These are phyloP conservation scores for Trypethelium eluteriae DNA, from an alignment of 495 filamentous ascomycete genomes.

Conservation along the genomic window DNA sequence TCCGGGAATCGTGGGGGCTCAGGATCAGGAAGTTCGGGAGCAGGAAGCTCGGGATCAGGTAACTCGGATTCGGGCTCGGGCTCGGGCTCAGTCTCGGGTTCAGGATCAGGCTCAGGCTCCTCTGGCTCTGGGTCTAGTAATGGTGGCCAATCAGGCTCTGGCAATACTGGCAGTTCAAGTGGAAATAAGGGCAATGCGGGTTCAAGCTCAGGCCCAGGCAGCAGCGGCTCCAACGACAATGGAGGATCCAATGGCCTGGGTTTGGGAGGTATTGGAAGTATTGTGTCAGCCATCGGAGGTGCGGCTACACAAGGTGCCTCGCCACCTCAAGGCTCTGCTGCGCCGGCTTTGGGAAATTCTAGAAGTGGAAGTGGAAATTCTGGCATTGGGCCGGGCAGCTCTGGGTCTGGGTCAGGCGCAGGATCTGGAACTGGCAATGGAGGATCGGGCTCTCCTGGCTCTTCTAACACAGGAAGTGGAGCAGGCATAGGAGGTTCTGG, in stretches of 20 bases:
- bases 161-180: too few relatives aligned
- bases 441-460: constrained; percentile 1
- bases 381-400: constrained; percentile 8
- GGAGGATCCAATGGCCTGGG: too few relatives aligned
- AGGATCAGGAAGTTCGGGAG: too few relatives aligned
- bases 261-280: too few relatives aligned
- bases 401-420: too few relatives aligned
- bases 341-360: background rate
- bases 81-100: background rate
- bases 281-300: too few relatives aligned
- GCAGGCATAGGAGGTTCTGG: background rate
- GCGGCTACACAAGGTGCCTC: too few relatives aligned
- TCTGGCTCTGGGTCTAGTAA: background rate
- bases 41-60: too few relatives aligned
- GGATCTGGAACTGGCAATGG: background rate
- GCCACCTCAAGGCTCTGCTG: too few relatives aligned
- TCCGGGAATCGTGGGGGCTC: background rate
- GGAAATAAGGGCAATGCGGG: too few relatives aligned
- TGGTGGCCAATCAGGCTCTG: background rate
- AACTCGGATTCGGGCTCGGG: background rate
- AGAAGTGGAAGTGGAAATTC: background rate
- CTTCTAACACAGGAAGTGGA: background rate
- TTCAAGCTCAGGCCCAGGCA: too few relatives aligned
- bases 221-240: too few relatives aligned
- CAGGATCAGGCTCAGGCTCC: background rate